Conservation (phyloP, 2,329 filamentous ascomycete species). For the Magnaporthiopsis rhizophila region DNA sequence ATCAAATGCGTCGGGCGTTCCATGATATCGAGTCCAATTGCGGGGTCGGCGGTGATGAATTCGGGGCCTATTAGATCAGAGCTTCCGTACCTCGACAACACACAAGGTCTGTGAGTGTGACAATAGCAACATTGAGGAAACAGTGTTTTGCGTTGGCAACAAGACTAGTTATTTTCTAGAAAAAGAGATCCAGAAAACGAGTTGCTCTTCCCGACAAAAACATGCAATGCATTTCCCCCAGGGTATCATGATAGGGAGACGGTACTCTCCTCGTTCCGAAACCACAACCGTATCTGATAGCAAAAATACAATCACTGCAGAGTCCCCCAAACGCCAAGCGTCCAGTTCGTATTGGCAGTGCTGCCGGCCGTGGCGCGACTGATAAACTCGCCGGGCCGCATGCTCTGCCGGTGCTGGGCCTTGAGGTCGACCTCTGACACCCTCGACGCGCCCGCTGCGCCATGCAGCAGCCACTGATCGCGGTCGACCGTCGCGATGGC, state of each 20-base stretch:
- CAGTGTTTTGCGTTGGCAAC: no score
- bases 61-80: no score
- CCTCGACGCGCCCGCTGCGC: conserved; percentile 51
- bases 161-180: background rate
- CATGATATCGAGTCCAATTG: background rate
- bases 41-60: background rate
- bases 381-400: conserved; percentile 47
- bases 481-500: conserved; percentile 63
- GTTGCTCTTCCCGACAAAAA: background rate
- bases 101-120: no score
- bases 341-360: conserved; percentile 45
- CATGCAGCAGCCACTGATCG: conserved; percentile 63
- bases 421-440: conserved; percentile 52
- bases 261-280: background rate
- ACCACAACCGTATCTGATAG: background rate
- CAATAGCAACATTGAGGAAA: no score
- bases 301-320: conserved; percentile 11
- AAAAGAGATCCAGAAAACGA: background rate
- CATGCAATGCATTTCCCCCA: background rate
- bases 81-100: no score
- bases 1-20: background rate
- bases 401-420: conserved; percentile 54
- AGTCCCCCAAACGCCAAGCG: conserved; percentile 54
- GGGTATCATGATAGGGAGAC: background rate
- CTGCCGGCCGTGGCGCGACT: conserved; percentile 25